Conservation (phyloP, 2,329 filamentous ascomycete genomes). For the Venturia effusa region DNA sequence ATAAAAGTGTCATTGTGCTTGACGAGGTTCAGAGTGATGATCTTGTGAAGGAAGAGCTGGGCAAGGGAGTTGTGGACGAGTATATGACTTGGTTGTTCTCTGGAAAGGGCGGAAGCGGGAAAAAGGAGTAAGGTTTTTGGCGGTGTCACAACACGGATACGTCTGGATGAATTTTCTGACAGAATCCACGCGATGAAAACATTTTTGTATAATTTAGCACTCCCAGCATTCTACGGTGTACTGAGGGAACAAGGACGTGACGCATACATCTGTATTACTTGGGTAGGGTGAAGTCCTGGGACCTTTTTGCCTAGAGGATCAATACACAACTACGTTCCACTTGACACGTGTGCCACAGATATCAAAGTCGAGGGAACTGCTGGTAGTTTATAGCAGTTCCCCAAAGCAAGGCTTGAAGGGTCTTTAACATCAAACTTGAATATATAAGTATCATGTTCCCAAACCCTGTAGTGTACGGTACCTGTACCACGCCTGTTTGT, state of each 20-base stretch:
- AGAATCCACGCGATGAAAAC: not conserved
- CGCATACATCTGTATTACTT: not conserved
- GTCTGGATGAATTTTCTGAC: no score
- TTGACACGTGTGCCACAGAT: not conserved
- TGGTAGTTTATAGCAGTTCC: no score
- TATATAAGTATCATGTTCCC: no score
- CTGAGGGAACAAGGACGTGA: not conserved
- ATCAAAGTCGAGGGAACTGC: no score
- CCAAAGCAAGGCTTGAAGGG: no score
- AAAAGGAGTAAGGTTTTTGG: not conserved
- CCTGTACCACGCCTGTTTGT: no score
- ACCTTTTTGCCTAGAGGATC: not conserved
- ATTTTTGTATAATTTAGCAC: no score
- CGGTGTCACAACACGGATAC: no score
- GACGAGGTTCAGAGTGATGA: slow-evolving; percentile 13
- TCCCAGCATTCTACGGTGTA: not conserved
- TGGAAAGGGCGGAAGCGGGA: not conserved
- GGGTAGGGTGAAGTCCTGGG: not conserved
- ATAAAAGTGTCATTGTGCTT: slow-evolving; percentile 1
- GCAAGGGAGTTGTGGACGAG: slow-evolving; percentile 16
- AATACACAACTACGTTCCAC: not conserved
- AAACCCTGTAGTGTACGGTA: no score
- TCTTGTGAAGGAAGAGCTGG: slow-evolving; percentile 8
- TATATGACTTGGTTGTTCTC: slow-evolving; percentile 22
- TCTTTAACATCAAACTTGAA: no score